These are phyloP conservation scores for Mycena alexandri DNA, from an alignment of 768 basidiomycete genomes.

Conservation along the genomic window DNA sequence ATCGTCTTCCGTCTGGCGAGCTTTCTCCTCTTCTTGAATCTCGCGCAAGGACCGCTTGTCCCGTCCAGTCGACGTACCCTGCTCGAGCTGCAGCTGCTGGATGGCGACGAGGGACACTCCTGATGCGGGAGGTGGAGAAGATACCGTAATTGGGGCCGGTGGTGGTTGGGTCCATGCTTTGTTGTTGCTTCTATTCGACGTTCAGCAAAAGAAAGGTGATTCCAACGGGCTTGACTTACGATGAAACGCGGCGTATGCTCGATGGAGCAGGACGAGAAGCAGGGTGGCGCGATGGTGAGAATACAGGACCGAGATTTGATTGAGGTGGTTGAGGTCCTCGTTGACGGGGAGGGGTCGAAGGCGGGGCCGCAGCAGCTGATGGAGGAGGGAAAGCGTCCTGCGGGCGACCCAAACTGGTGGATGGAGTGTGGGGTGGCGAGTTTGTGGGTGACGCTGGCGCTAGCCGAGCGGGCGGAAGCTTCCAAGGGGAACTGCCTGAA, in stretches of 20 bases:
- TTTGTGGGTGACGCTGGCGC: constrained; percentile 18
- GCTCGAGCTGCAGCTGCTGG: constrained; percentile 80
- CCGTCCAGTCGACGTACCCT: constrained; percentile 54
- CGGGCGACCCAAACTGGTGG: constrained; percentile 34
- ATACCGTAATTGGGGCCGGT: constrained; percentile 58
- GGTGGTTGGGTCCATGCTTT: constrained; percentile 78
- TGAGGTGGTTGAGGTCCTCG: constrained; percentile 45
- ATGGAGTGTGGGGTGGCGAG: constrained; percentile 25
- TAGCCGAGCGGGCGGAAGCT: constrained; percentile 20
- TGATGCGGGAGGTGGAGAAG: constrained; percentile 43
- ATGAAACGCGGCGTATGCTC: constrained; percentile 55
- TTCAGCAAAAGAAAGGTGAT: constrained; percentile 4
- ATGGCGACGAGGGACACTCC: constrained; percentile 85
- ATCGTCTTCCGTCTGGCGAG: constrained; percentile 75
- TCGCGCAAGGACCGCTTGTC: constrained; percentile 78
- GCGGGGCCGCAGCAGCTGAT: constrained; percentile 35
- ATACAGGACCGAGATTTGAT: constrained; percentile 72
- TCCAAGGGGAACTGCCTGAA: constrained; percentile 36
- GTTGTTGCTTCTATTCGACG: constrained; percentile 47
- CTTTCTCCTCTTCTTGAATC: constrained; percentile 88
- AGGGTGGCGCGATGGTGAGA: constrained; percentile 68
- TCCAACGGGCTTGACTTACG: constrained; percentile 55
- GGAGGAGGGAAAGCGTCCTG: constrained; percentile 38
- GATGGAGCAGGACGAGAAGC: constrained; percentile 44
- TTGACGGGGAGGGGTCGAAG: constrained; percentile 38